Evolutionary conservation across 192 early-diverging fungal genomes (phyloP).

Genomic region (Coemansia biformis): DNA sequence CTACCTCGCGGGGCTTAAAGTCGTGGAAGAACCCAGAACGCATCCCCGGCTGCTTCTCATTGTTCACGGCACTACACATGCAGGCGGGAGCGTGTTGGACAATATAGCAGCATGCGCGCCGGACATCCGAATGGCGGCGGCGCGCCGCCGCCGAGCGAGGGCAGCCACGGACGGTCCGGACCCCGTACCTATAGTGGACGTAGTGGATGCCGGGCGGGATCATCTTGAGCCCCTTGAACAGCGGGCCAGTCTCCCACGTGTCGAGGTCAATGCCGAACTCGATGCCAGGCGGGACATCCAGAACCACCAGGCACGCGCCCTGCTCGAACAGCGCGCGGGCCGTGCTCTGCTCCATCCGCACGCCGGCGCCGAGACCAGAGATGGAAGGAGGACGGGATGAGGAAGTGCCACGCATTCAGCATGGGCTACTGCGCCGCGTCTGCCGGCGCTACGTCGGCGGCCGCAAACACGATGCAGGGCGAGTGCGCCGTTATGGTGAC

Average conservation of each 20-base stretch:
- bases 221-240: conserved; percentile 87
- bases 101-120: neutral
- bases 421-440: too few relatives aligned
- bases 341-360: conserved; percentile 74
- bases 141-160: too few relatives aligned
- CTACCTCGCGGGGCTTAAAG: conserved; percentile 58
- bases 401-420: too few relatives aligned
- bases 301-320: conserved; percentile 74
- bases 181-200: conserved; percentile 71
- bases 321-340: conserved; percentile 69
- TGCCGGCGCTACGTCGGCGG: too few relatives aligned
- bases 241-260: conserved; percentile 83
- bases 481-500: too few relatives aligned
- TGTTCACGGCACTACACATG: conserved; percentile 18
- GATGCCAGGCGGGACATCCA: conserved; percentile 70
- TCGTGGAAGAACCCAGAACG: conserved; percentile 73
- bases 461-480: too few relatives aligned
- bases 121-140: too few relatives aligned
- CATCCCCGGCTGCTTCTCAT: conserved; percentile 48
- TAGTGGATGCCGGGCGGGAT: conserved; percentile 95
- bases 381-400: neutral
- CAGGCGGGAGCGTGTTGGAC: too few relatives aligned
- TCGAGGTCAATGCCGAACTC: conserved; percentile 91
- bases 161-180: too few relatives aligned
- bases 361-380: neutral